Base-by-base conservation (phyloP, 495 filamentous ascomycete genomes). In the Aspergillus nanangensis region DNA sequence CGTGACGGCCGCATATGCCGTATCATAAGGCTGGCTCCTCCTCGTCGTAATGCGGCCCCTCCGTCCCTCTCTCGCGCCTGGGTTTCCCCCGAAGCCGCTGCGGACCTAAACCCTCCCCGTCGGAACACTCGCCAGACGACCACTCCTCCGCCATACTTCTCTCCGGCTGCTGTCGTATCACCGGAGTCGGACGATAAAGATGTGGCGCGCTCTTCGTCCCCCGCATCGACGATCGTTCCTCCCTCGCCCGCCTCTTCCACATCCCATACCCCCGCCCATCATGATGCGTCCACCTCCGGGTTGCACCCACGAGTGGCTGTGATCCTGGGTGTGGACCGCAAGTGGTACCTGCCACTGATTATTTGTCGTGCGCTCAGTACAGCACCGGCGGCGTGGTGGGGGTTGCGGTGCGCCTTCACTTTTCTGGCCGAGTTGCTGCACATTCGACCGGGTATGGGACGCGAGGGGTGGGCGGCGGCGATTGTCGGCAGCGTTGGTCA, bases 281-380 rank as follows among this genome's bases (percentile, higher is more conserved):
- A 60, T 47, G 67, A 70, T 55, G 57, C 49, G 44, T 43, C 41
- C 31, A 37, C 64, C 5, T 71, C 66, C 20, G 62, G 62, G 22
- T 58, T 83, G 34, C 81, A 83, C 57, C 82, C 82, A 4, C 78
- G 81, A 10, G 76, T 84, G 25, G 82, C 82, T 18, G 78, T 83
- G 39, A 70, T 86, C 25, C 60, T 86, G 9, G 82, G 82, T 3
- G 77, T 86, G 4, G 76, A 78, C 35, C 71, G 69, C 45, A 72
- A 71, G 45, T 86, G 81, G 74, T 75, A 83, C 57, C 60, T 83
- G 31, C 82, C 82, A 7, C 62, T 86, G 38, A 61, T 84, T 4
- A 66, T 83, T 32, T 79, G 78, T 41, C 76, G 82, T 14, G 79
- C 79, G 8, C 56, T 85, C 53, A 79, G 75, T 42, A 82, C 78